Conservation (phyloP, 257 asterid species). For the Perilla frutescens region DNA sequence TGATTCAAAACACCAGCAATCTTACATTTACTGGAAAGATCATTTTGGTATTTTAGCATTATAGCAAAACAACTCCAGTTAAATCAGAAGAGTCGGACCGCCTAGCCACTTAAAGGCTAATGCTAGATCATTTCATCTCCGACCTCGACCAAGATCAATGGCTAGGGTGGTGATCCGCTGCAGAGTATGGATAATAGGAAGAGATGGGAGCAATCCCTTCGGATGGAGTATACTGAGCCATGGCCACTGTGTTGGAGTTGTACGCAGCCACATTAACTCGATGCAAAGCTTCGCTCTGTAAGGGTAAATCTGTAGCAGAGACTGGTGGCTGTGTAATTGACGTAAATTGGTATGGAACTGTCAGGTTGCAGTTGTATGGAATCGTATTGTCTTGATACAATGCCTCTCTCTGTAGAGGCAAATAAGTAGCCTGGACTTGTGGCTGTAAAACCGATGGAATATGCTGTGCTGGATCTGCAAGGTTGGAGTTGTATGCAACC, state of each 20-base stretch:
- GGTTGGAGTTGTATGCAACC: slow-evolving; percentile 32
- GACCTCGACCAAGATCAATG: not conserved
- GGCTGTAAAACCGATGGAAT: slow-evolving; percentile 35
- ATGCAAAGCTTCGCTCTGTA: not conserved
- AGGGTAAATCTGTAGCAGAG: not conserved
- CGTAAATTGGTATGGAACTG: slow-evolving; percentile 10
- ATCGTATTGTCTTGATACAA: not conserved
- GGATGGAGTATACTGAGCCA: not conserved
- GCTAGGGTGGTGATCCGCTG: not conserved
- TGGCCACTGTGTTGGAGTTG: not conserved
- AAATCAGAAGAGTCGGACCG: not conserved
- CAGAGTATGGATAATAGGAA: not conserved
- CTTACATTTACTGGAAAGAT: no score
- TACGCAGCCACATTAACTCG: not conserved
- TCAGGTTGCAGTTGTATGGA: not conserved
- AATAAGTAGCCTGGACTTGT: slow-evolving; percentile 25
- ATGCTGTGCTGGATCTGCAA: slow-evolving; percentile 31
- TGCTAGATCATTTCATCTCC: not conserved
- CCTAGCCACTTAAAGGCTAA: not conserved
- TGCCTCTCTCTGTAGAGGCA: not conserved
- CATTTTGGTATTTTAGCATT: no score
- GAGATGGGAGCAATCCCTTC: not conserved
- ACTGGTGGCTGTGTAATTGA: not conserved
- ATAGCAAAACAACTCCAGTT: no score
- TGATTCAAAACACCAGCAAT: no score